Evolutionary conservation across 1,139 yeast genomes (phyloP).

Genomic region (Suhomyces chickasaworum): DNA sequence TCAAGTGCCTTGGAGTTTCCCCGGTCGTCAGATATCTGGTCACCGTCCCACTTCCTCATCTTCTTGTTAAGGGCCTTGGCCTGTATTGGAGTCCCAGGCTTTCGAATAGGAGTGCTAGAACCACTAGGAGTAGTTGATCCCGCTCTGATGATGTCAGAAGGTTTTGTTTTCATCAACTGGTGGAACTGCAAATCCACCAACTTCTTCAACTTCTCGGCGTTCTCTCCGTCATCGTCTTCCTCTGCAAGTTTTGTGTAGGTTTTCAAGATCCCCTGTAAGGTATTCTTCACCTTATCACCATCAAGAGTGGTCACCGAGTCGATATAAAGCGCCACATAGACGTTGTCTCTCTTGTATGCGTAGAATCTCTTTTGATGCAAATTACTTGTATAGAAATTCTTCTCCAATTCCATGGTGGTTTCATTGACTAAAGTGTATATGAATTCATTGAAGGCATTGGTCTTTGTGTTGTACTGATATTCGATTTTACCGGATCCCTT

Average conservation of each 20-base stretch:
- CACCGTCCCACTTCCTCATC: slow-evolving; percentile 52
- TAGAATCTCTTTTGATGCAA: slow-evolving; percentile 42
- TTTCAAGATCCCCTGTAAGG: slow-evolving; percentile 39
- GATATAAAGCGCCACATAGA: slow-evolving; percentile 42
- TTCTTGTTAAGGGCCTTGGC: slow-evolving; percentile 27
- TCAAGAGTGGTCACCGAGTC: slow-evolving; percentile 46
- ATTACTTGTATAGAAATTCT: slow-evolving; percentile 37
- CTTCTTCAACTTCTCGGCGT: slow-evolving; percentile 28
- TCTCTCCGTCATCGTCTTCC: slow-evolving; percentile 18
- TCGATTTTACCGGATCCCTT: slow-evolving; percentile 40
- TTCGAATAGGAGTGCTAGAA: slow-evolving; percentile 21
- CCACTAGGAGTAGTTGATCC: slow-evolving; percentile 15
- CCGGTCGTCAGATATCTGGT: slow-evolving; percentile 17
- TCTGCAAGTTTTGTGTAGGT: slow-evolving; percentile 35
- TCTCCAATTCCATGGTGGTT: slow-evolving; percentile 34
- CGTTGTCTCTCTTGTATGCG: slow-evolving; percentile 30
- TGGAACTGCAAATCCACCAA: slow-evolving; percentile 45
- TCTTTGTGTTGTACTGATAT: slow-evolving; percentile 41
- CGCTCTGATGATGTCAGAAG: slow-evolving; percentile 12
- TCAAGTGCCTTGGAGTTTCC: slow-evolving; percentile 33
- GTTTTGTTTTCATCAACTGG: slow-evolving; percentile 34
- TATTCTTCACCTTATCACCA: slow-evolving; percentile 39
- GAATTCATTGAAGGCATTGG: slow-evolving; percentile 46
- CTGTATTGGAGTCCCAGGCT: slow-evolving; percentile 15
- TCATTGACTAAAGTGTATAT: slow-evolving; percentile 43